phyloP scores from a whole-genome alignment of 2,329 filamentous ascomycete genomes.

The Orbilia ellipsospora region DNA sequence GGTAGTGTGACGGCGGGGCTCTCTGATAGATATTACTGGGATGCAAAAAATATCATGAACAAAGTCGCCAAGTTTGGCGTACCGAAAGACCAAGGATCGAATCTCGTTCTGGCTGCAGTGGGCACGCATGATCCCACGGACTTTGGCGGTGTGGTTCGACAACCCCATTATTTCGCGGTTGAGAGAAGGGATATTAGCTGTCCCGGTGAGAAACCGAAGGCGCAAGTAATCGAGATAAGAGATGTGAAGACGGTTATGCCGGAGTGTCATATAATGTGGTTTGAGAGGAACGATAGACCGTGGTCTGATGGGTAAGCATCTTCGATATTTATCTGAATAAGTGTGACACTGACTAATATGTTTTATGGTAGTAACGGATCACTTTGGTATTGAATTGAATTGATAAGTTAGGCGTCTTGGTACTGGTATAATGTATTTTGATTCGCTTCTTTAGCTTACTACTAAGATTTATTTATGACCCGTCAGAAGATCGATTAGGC shows the following conservation, averaged over 20 bases:
- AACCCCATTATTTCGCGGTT: slow-evolving; percentile 1
- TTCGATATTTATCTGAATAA: neutral
- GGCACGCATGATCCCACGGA: neutral
- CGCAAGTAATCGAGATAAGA: neutral
- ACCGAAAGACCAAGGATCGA: neutral
- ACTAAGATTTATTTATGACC: too few relatives aligned
- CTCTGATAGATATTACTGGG: neutral
- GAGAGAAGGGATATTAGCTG: neutral
- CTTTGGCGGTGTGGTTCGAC: neutral
- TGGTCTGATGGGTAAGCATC: slow-evolving; percentile 32
- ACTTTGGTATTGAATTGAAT: slow-evolving; percentile 21
- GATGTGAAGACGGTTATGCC: neutral
- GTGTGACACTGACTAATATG: slow-evolving; percentile 4
- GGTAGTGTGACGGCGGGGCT: neutral
- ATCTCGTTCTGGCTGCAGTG: neutral
- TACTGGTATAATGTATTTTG: too few relatives aligned
- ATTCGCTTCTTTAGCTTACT: too few relatives aligned
- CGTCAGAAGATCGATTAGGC: too few relatives aligned
- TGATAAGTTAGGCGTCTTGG: neutral
- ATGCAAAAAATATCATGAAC: neutral
- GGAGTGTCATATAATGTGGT: slow-evolving; percentile 31
- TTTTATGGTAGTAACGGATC: slow-evolving; percentile 18
- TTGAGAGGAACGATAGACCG: slow-evolving; percentile 27
- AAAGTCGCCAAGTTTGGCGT: slow-evolving; percentile 1
- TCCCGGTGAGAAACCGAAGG: neutral